Conservation (phyloP, 1,284 basidiomycete species). For the Schizophyllum commune region DNA sequence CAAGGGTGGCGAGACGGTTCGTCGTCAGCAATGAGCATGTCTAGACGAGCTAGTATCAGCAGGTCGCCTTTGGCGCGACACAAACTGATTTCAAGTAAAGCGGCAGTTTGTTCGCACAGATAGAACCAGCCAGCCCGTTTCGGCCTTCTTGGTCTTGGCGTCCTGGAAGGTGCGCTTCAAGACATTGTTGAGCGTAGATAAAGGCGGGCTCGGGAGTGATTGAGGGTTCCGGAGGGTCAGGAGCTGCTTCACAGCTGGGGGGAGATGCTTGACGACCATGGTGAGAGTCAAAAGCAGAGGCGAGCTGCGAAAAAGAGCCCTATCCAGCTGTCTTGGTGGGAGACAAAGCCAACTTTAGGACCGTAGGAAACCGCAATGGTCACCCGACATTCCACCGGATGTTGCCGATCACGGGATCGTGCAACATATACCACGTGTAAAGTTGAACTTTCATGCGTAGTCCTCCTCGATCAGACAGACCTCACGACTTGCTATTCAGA, state of each 20-base stretch:
- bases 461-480: too few species aligned
- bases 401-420: neutral
- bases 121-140: slow-evolving; percentile 79
- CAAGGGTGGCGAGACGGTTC: slow-evolving; percentile 76
- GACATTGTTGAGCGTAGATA: slow-evolving; percentile 43
- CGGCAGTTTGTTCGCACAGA: slow-evolving; percentile 39
- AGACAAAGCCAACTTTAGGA: neutral
- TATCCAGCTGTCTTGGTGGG: neutral
- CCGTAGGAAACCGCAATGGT: neutral
- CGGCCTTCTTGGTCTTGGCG: slow-evolving; percentile 56
- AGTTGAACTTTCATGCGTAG: neutral
- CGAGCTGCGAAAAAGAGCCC: neutral
- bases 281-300: neutral
- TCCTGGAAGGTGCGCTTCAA: slow-evolving; percentile 54
- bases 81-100: slow-evolving; percentile 3
- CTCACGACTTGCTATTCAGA: too few species aligned
- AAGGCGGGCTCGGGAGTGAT: slow-evolving; percentile 51
- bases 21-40: slow-evolving; percentile 79
- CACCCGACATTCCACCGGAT: neutral
- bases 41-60: slow-evolving; percentile 26
- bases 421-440: neutral
- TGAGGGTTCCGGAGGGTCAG: slow-evolving; percentile 63
- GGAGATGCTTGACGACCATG: slow-evolving; percentile 22
- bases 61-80: slow-evolving; percentile 2
- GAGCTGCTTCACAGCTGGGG: slow-evolving; percentile 59